These are phyloP conservation scores for Microstegium vimineum DNA, from an alignment of 176 grass and related monocot species.

Conservation along the genomic window DNA sequence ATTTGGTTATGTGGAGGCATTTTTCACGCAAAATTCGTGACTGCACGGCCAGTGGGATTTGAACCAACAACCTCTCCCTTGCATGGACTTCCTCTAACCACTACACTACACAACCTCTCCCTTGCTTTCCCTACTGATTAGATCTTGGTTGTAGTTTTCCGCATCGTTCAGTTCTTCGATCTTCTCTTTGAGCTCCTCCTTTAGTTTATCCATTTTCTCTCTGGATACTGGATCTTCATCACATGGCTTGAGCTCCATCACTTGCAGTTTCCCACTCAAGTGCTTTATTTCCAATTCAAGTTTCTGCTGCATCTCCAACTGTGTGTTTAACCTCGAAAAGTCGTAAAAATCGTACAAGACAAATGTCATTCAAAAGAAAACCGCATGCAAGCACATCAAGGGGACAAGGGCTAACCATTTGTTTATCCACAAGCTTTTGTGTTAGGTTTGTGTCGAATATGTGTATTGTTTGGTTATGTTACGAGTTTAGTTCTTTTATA, in stretches of 20 bases:
- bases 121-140: conserved; percentile 48
- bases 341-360: background rate
- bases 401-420: conserved; percentile 39
- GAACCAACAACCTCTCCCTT: too few relatives aligned
- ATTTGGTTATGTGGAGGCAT: too few relatives aligned
- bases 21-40: too few relatives aligned
- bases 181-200: conserved; percentile 50
- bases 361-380: background rate
- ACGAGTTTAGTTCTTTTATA: too few relatives aligned
- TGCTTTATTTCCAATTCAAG: conserved; percentile 76
- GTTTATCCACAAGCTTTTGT: conserved; percentile 50
- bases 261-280: conserved; percentile 45
- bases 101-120: too few relatives aligned
- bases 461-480: too few relatives aligned
- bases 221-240: conserved; percentile 35
- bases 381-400: background rate
- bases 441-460: too few relatives aligned
- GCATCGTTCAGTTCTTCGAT: conserved; percentile 55
- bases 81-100: too few relatives aligned
- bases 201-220: conserved; percentile 44
- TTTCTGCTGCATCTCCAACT: conserved; percentile 46
- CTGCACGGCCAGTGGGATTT: too few relatives aligned
- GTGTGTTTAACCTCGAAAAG: conserved; percentile 35
- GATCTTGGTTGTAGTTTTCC: conserved; percentile 37
- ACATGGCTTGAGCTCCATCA: conserved; percentile 53